A percentile compares a stretch with the other conserved stretches of the same genome.
phyloP scores from a whole-genome alignment of 768 basidiomycete genomes.

The Tylopilus rubrobrunneus region DNA sequence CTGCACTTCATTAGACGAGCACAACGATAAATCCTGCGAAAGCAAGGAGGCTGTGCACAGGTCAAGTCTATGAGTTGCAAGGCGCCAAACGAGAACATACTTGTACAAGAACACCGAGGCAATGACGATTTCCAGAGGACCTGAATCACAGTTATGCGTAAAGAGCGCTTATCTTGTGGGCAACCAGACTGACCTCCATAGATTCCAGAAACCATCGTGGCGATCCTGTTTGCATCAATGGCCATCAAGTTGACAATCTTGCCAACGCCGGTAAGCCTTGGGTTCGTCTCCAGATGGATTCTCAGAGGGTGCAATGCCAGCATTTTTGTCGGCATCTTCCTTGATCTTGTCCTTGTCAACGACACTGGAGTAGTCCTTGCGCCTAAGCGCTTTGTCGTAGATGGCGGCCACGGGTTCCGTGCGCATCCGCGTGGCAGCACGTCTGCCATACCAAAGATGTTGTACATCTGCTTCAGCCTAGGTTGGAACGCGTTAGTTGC shows the following conservation, averaged over 20 bases:
- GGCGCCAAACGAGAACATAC: conserved; percentile 32
- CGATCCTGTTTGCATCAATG: conserved; percentile 63
- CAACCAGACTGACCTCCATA: conserved; percentile 49
- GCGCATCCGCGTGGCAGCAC: conserved; percentile 69
- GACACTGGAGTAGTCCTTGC: conserved; percentile 80
- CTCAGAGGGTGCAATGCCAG: conserved; percentile 20
- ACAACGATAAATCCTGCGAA: conserved; percentile 45
- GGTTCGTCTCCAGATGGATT: conserved; percentile 41
- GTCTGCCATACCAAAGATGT: conserved; percentile 77
- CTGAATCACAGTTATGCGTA: conserved; percentile 25
- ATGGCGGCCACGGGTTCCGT: conserved; percentile 80
- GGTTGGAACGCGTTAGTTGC: background rate
- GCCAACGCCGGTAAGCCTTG: conserved; percentile 74
- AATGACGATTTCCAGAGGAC: conserved; percentile 75
- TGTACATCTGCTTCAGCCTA: conserved; percentile 65
- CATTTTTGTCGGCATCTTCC: conserved; percentile 21
- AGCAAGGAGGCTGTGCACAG: conserved; percentile 48
- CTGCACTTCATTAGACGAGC: conserved; percentile 36
- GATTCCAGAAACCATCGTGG: conserved; percentile 51
- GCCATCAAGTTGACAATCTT: conserved; percentile 92
- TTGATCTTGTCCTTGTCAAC: conserved; percentile 46
- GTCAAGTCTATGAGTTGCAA: conserved; percentile 31
- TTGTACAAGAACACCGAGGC: conserved; percentile 74
- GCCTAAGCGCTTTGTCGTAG: conserved; percentile 83
- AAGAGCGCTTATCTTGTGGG: background rate